Evolutionary conservation across 2,329 filamentous ascomycete genomes (phyloP), one percentile per base, ranked within the genome.

Genomic region (Macrophomina pseudophaseolina): DNA sequence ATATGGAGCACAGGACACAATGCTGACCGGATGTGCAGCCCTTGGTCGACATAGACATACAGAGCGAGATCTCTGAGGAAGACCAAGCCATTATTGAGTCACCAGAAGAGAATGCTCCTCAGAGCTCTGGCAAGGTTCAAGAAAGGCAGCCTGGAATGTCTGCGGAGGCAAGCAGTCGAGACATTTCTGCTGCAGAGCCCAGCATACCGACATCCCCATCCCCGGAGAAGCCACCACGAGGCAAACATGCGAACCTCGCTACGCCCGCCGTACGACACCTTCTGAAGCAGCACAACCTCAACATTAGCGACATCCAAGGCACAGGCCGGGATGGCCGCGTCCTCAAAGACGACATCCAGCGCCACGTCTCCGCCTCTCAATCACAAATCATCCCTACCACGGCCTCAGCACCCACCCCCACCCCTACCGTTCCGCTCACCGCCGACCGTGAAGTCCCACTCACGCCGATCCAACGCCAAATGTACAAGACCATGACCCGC

Each of bases 401-500:
- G 68, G 66, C 73, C 49, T 60, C 78, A 28, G 68, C 77, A 23
- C 59, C 76, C 58, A 5, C 9, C 12, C 42, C n/a, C 53, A 23
- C 62, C 4, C 70, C 80, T 8, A 70, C 76, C 54, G 65, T 71
- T 12, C 68, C 74, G 52, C 74, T 79, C 40, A 71, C 78, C 14
- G 81, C 84, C 64, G 95, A 98, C 79, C 91, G 88, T 8, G 79
- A 84, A 1, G 84, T 90, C 38, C 82, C 87, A 66, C 83, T 99
- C 68, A 92, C 92, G 12, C 90, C 89, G 44, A 91, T 92, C 14
- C 94, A 98, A 80, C 85, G 87, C 44, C 91, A 93, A 75, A 99
- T 99, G 95, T 98, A 97, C 88, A 97, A 96, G 82, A 87, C 89
- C 68, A 99, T 99, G 95, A 97, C 94, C 14, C 89, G 89, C 67